Conservation (phyloP, 208 protist species). For the Leishmania guyanensis region DNA sequence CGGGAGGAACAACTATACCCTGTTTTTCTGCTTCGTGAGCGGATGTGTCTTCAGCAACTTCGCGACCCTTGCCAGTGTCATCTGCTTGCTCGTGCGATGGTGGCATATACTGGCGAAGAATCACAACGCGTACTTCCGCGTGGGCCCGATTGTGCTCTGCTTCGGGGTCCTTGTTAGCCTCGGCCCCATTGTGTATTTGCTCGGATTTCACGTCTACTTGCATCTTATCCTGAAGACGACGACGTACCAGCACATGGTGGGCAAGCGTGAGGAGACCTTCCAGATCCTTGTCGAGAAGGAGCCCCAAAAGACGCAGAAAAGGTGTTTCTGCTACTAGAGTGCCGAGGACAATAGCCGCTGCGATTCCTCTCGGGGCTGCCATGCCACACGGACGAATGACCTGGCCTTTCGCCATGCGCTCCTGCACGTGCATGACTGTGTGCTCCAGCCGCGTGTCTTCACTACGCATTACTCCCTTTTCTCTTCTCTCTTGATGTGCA, state of each 20-base stretch:
- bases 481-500: neutral
- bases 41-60: constrained; percentile 32
- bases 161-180: constrained; percentile 37
- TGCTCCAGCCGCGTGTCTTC: neutral
- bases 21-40: constrained; percentile 68
- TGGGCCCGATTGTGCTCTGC: constrained; percentile 51
- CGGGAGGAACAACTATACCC: constrained; percentile 73
- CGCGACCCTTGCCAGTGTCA: constrained; percentile 27
- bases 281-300: neutral
- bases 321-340: constrained; percentile 15
- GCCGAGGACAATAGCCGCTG: neutral
- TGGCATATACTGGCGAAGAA: constrained; percentile 48
- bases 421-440: neutral
- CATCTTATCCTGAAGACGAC: constrained; percentile 37
- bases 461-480: neutral
- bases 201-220: constrained; percentile 68
- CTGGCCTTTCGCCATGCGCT: neutral
- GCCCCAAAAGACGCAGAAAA: neutral
- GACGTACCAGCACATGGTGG: constrained; percentile 71
- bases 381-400: neutral
- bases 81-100: constrained; percentile 58
- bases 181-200: constrained; percentile 52
- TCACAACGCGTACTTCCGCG: constrained; percentile 62
- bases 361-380: neutral
- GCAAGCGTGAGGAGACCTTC: constrained; percentile 32